These are phyloP conservation scores for Stromatinia cepivora DNA, from an alignment of 2,329 filamentous ascomycete genomes.

Conservation along the genomic window DNA sequence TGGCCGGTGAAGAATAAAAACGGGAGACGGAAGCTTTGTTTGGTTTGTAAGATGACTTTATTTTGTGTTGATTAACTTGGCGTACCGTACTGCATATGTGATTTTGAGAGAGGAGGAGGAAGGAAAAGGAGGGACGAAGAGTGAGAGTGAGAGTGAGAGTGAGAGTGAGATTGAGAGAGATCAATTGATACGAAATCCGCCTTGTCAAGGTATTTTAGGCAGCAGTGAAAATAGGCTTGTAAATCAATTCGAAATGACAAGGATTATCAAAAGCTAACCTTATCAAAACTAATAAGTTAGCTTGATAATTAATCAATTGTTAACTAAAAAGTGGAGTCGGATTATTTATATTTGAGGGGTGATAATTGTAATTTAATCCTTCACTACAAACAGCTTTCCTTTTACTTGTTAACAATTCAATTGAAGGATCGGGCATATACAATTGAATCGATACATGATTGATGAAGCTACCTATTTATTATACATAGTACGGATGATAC, in stretches of 20 bases:
- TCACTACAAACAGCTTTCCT: background rate
- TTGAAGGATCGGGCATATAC: background rate
- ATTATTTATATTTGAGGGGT: background rate
- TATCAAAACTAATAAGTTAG: background rate
- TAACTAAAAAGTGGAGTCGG: background rate
- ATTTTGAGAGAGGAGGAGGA: background rate
- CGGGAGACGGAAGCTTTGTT: background rate
- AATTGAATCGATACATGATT: background rate
- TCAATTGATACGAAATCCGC: conserved; percentile 1
- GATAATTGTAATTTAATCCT: background rate
- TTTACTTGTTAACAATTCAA: background rate
- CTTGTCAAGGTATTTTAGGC: background rate
- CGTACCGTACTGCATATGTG: background rate
- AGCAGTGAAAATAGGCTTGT: conserved; percentile 11
- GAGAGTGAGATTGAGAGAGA: background rate
- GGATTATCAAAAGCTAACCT: background rate
- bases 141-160: background rate
- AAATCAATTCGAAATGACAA: background rate
- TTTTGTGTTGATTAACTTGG: background rate
- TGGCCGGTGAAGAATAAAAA: background rate
- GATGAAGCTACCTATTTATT: background rate
- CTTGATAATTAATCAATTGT: background rate
- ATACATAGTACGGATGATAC: too few relatives aligned
- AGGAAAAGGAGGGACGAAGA: background rate
- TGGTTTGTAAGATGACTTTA: background rate